Evolutionary conservation across 2,329 filamentous ascomycete species (phyloP).

Genomic region (Lecanosticta acicola): DNA sequence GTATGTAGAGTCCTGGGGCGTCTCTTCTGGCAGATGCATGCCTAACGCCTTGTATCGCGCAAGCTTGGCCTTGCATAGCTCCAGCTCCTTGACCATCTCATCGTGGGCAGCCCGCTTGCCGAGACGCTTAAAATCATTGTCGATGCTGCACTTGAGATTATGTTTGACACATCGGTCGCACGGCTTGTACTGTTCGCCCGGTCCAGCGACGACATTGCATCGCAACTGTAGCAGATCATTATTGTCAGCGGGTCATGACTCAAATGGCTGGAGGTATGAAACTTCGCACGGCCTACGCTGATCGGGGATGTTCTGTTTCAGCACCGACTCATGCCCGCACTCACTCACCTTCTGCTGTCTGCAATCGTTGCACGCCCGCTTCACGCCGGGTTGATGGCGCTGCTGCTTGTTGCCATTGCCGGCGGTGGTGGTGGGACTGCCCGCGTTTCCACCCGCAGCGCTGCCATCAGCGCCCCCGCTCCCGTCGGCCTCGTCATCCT

Average conservation of each 20-base stretch:
- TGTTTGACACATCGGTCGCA: constrained; percentile 74
- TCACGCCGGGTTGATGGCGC: constrained; percentile 47
- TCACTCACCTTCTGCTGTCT: constrained; percentile 72
- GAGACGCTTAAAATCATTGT: constrained; percentile 79
- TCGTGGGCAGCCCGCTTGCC: constrained; percentile 78
- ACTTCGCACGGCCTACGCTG: too few relatives aligned
- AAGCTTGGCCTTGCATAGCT: constrained; percentile 43
- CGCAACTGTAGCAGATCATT: constrained; percentile 54
- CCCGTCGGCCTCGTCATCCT: constrained; percentile 13
- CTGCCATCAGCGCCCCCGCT: constrained; percentile 14
- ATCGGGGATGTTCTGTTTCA: too few relatives aligned
- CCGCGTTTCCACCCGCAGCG: constrained; percentile 13
- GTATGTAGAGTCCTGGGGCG: constrained; percentile 15
- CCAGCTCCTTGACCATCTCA: constrained; percentile 81
- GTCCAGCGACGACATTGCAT: constrained; percentile 78
- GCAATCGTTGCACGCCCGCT: constrained; percentile 79
- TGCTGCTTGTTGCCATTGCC: constrained; percentile 19
- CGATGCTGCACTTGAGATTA: constrained; percentile 77
- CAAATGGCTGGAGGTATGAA: too few relatives aligned
- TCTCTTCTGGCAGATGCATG: constrained; percentile 23
- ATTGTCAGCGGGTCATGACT: constrained; percentile 1
- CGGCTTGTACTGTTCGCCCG: constrained; percentile 55
- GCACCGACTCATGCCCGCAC: background rate
- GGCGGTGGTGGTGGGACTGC: constrained; percentile 13
- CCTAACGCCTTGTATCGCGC: constrained; percentile 29